Percentiles rank a stretch among this genome's conserved stretches.
These are phyloP conservation scores for Aureobasidium zeae DNA, from an alignment of 2,329 filamentous ascomycete species.

Conservation along the genomic window DNA sequence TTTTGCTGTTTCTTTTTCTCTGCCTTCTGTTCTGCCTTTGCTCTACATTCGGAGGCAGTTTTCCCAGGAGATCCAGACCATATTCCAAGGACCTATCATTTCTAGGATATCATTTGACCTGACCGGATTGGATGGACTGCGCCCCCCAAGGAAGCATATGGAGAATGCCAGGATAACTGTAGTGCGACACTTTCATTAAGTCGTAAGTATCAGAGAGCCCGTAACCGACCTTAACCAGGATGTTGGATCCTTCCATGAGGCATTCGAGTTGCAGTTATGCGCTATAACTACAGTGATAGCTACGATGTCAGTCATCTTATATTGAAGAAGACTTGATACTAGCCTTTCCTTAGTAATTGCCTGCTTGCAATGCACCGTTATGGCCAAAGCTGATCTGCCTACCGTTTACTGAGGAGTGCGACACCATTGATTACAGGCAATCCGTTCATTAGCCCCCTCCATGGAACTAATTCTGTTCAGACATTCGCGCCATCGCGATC, in stretches of 20 bases:
- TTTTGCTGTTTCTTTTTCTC: constrained; percentile 18
- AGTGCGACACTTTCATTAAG: constrained; percentile 3
- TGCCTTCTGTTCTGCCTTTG: constrained; percentile 16
- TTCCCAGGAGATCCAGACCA: constrained; percentile 13
- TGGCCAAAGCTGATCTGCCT: too few species aligned
- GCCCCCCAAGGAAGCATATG: neutral
- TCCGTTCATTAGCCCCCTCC: too few species aligned
- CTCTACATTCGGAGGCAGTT: constrained; percentile 16
- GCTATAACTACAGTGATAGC: constrained; percentile 1
- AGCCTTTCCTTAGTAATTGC: constrained; percentile 2
- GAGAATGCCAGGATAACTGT: neutral
- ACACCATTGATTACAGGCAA: too few species aligned
- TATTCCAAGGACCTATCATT: constrained; percentile 6
- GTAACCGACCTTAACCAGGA: too few species aligned
- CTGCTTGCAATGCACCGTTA: neutral
- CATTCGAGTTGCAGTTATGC: too few species aligned
- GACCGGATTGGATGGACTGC: constrained; percentile 3
- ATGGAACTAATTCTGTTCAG: too few species aligned
- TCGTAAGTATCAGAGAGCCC: constrained; percentile 9
- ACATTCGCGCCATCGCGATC: too few species aligned
- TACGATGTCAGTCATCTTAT: constrained; percentile 8
- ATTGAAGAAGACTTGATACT: constrained; percentile 12
- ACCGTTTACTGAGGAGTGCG: too few species aligned
- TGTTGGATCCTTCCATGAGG: too few species aligned
- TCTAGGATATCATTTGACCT: constrained; percentile 3